Conservation (phyloP, 495 filamentous ascomycete species). For the Filosporella fistucella region DNA sequence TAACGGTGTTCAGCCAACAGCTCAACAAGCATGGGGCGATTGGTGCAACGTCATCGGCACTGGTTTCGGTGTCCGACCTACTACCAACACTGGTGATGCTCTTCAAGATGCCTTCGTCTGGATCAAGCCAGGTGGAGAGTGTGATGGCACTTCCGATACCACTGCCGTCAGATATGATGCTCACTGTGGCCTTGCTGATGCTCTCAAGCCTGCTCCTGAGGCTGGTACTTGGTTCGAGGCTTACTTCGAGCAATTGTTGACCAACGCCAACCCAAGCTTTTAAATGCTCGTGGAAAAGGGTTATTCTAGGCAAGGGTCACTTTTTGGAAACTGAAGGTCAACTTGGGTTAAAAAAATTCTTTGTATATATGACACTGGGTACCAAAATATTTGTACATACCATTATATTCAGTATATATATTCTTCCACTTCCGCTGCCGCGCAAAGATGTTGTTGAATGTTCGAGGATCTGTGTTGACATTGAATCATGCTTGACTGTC, state of each 20-base stretch:
- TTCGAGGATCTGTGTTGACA: no score
- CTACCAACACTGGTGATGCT: slow-evolving; percentile 53
- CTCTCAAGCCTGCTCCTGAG: slow-evolving; percentile 67
- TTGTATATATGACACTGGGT: no score
- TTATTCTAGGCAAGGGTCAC: no score
- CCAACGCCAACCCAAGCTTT: slow-evolving; percentile 56
- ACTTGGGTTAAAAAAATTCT: no score
- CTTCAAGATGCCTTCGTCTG: slow-evolving; percentile 76
- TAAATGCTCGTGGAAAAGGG: background rate
- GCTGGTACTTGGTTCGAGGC: slow-evolving; percentile 77
- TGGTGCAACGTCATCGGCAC: slow-evolving; percentile 82
- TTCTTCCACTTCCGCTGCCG: no score
- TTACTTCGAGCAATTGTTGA: slow-evolving; percentile 67
- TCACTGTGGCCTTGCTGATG: slow-evolving; percentile 59
- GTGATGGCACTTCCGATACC: slow-evolving; percentile 64
- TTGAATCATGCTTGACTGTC: no score
- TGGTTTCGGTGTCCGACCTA: slow-evolving; percentile 69
- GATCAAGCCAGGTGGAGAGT: slow-evolving; percentile 82
- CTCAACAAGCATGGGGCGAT: slow-evolving; percentile 69
- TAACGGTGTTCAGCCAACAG: slow-evolving; percentile 59
- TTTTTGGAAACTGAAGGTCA: no score
- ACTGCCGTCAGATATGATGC: slow-evolving; percentile 62
- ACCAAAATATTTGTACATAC: no score
- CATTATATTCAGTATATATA: no score
- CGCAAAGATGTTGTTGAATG: no score